These are phyloP conservation scores for Sporobolomyces pararoseus DNA, from an alignment of 768 basidiomycete species.

Conservation along the genomic window DNA sequence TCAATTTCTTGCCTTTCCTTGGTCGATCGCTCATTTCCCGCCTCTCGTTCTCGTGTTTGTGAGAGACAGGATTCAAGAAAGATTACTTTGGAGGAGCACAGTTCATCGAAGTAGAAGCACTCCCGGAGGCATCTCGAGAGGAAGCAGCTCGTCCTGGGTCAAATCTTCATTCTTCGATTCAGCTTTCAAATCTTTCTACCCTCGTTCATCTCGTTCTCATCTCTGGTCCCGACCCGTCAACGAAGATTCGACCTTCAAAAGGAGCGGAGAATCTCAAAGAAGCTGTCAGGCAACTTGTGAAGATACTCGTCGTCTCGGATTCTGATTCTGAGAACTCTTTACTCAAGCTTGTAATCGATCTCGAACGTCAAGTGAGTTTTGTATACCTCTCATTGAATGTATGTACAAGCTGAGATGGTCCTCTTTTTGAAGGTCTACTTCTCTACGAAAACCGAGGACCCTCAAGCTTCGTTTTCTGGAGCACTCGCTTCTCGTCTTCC, in stretches of 20 bases:
- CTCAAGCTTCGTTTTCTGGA: no score
- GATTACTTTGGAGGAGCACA: background rate
- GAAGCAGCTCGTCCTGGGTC: background rate
- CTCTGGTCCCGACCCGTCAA: background rate
- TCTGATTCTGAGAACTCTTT: background rate
- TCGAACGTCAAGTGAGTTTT: slow-evolving; percentile 25
- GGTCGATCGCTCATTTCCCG: no score
- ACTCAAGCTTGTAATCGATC: background rate
- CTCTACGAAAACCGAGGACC: no score
- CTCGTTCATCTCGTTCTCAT: slow-evolving; percentile 22
- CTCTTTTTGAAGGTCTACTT: slow-evolving; percentile 15
- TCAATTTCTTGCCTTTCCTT: no score
- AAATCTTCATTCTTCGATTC: background rate
- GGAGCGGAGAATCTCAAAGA: background rate
- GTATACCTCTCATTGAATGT: no score
- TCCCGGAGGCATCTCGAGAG: no score
- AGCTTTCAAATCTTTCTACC: slow-evolving; percentile 5
- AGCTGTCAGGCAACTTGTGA: background rate
- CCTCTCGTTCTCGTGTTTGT: background rate
- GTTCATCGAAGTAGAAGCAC: no score
- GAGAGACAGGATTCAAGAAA: background rate
- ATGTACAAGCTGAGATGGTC: no score
- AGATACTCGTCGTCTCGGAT: background rate
- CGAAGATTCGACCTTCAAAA: background rate
- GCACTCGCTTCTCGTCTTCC: background rate